Evolutionary conservation across 2,329 filamentous ascomycete genomes (phyloP).

Genomic region (Paecilomyces sp.): DNA sequence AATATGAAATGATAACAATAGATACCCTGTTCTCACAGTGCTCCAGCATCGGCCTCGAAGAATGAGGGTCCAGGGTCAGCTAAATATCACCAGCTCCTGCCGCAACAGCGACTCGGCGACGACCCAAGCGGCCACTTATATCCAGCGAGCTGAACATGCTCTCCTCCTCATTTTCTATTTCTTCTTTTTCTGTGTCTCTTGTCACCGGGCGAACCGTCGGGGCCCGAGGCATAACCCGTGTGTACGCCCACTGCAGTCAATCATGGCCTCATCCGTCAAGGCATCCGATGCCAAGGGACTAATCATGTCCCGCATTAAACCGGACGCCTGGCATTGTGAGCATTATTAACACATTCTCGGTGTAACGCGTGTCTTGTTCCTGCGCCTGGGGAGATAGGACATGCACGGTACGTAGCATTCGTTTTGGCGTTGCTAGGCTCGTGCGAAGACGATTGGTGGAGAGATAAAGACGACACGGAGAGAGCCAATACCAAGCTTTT

Average conservation of each 20-base stretch:
- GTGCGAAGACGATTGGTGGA: background rate
- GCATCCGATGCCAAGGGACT: background rate
- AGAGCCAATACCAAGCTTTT: background rate
- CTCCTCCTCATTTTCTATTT: background rate
- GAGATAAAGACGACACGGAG: background rate
- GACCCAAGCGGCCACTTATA: background rate
- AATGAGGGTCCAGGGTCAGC: background rate
- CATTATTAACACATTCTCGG: background rate
- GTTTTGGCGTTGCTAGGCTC: background rate
- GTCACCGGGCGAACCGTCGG: too few species aligned
- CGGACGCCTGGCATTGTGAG: background rate
- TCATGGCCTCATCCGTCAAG: too few species aligned
- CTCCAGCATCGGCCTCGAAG: background rate
- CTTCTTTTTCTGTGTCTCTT: background rate
- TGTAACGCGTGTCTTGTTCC: background rate
- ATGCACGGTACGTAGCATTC: background rate
- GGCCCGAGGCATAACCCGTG: background rate
- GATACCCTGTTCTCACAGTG: background rate
- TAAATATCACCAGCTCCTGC: background rate
- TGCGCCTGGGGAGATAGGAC: background rate
- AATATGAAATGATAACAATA: background rate
- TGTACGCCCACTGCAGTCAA: too few species aligned
- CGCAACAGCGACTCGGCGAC: background rate
- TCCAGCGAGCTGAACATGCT: background rate
- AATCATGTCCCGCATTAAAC: background rate